Percentiles rank a stretch among this genome's conserved stretches.
These are phyloP conservation scores for Plantago lanceolata DNA, from an alignment of 305 asterid species.

Conservation along the genomic window DNA sequence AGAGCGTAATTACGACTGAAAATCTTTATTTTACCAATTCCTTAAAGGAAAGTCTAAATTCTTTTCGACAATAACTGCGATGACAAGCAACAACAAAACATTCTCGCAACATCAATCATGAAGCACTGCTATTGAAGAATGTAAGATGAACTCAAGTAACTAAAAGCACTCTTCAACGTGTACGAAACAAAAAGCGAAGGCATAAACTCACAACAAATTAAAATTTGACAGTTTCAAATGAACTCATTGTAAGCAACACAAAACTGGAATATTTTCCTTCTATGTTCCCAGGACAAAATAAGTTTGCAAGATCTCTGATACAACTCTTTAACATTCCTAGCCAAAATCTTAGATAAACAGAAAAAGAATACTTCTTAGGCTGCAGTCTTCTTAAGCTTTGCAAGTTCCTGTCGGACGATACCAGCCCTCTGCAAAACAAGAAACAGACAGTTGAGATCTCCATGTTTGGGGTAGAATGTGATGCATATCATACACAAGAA, in stretches of 20 bases:
- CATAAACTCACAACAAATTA: slow-evolving; percentile 1
- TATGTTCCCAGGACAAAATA: slow-evolving; percentile 13
- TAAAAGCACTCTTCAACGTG: too few species aligned
- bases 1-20: too few species aligned
- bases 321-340: slow-evolving; percentile 9
- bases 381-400: slow-evolving; percentile 52
- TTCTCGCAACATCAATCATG: too few species aligned
- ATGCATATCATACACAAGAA: not conserved
- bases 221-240: not conserved
- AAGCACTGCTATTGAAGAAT: too few species aligned
- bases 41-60: too few species aligned
- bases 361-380: slow-evolving; percentile 32
- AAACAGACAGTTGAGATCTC: not conserved
- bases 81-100: too few species aligned
- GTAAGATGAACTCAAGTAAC: too few species aligned
- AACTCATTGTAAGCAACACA: slow-evolving; percentile 13
- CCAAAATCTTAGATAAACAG: slow-evolving; percentile 25
- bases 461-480: not conserved
- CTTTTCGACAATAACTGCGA: too few species aligned
- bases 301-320: slow-evolving; percentile 9
- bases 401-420: slow-evolving; percentile 71
- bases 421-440: slow-evolving; percentile 48
- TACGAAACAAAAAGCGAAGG: not conserved
- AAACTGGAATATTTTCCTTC: slow-evolving; percentile 16
- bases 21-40: too few species aligned